A percentile compares a stretch with the other conserved stretches of the same genome.
phyloP scores from a whole-genome alignment of 345 rosid genomes.

The Pugionium dolabratum region DNA sequence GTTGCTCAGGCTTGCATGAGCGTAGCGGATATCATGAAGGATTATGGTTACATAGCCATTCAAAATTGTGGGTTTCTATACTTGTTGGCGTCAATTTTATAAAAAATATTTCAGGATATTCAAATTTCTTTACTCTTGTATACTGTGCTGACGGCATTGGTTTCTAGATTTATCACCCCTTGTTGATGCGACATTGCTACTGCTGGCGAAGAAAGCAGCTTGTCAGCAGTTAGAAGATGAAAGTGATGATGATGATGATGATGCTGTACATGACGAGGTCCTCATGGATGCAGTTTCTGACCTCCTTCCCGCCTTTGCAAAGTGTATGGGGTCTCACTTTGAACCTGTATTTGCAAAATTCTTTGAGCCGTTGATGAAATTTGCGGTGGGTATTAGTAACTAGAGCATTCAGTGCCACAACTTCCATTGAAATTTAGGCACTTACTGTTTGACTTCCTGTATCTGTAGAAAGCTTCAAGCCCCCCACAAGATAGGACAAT shows the following conservation, averaged over 20 bases:
- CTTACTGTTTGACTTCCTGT: constrained; percentile 40
- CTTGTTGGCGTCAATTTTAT: constrained; percentile 23
- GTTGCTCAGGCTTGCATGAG: constrained; percentile 95
- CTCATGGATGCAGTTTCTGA: constrained; percentile 99
- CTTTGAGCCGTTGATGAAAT: constrained; percentile 95
- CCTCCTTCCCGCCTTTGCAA: constrained; percentile 96
- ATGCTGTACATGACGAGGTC: constrained; percentile 82
- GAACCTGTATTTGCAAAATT: constrained; percentile 79
- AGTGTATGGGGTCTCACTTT: constrained; percentile 91
- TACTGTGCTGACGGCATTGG: constrained; percentile 28
- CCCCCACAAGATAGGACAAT: constrained; percentile 91
- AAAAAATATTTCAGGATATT: constrained; percentile 1
- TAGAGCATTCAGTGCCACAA: constrained; percentile 8
- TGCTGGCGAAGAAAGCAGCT: constrained; percentile 86
- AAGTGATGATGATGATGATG: constrained; percentile 78
- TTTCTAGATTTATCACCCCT: constrained; percentile 73
- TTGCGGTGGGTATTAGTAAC: constrained; percentile 61
- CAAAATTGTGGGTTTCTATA: constrained; percentile 75
- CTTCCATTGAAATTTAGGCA: constrained; percentile 13
- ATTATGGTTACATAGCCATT: constrained; percentile 70
- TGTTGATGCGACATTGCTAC: constrained; percentile 69
- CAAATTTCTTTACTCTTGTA: constrained; percentile 2
- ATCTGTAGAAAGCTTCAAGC: constrained; percentile 72
- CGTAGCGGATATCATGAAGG: constrained; percentile 79
- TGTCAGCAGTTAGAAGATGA: constrained; percentile 79